Evolutionary conservation across 768 basidiomycete species (phyloP), one percentile per base, ranked within the genome.

Genomic region (Tylopilus balloui): DNA sequence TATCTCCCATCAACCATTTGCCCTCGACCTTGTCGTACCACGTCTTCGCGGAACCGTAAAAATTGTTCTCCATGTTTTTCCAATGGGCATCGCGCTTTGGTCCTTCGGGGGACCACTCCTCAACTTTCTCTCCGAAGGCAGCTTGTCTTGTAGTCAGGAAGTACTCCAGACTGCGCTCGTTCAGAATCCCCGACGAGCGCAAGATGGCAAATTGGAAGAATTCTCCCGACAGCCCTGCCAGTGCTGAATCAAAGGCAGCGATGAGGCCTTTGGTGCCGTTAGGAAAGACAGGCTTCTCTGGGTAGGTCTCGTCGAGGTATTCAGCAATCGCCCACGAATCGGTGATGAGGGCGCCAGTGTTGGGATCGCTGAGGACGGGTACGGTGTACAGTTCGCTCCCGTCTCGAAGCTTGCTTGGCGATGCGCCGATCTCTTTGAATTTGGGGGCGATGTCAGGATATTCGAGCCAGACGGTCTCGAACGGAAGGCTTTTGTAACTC

Each of bases 91-190:
- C 62, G 14, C 67, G 57, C 41, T 50, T 60, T 11, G 70, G 68
- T 5, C 71, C 70, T 37, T 59, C 63, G 0, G 73, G 71, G 6
- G 62, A 61, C 27, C 76, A 52, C 27, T 75, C 68, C 21, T 76
- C 73, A 43, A 80, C 51, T 13, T 60, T 58, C 36, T 52, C 61
- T 6, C 72, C 72, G 39, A 71, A 62, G 3, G 8, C n/a, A 3
- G 14, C 48, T 47, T 69, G 66, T 28, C 73, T 59, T 5, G 69
- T 72, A 17, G 48, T 40, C 17, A 69, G 55, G 53, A 75, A 80
- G 57, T 71, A 72, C 24, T 59, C 65, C 32, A 51, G 49, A 48
- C 74, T 76, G 31, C 48, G 53, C 4, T 67, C 61, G 24, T 63
- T 68, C 48, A 79, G 51, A 32, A 65, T 52, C 13, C 58, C 40